phyloP scores from a whole-genome alignment of 257 asterid genomes.

The Solanum neorickii region DNA sequence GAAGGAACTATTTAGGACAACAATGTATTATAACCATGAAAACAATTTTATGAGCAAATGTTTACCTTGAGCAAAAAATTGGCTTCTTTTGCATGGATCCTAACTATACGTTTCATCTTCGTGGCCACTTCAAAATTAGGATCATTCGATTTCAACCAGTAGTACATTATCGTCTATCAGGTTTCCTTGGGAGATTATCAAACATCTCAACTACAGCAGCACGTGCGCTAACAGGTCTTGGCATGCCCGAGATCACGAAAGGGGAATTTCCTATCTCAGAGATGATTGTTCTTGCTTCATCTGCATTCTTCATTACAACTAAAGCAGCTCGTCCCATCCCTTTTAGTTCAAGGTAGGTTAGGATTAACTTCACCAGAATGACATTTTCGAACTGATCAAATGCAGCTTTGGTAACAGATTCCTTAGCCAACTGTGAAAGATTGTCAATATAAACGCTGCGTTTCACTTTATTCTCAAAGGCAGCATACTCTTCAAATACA shows the following conservation, averaged over 20 bases:
- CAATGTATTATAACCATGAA: not conserved
- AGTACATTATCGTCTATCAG: not conserved
- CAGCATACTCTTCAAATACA: not conserved
- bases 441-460: not conserved
- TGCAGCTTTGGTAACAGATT: not conserved
- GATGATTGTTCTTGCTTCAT: not conserved
- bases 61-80: not conserved
- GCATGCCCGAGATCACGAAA: constrained; percentile 3
- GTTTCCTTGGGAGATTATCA: not conserved
- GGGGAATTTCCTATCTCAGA: not conserved
- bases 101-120: not conserved
- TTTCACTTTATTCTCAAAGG: not conserved
- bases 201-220: not conserved
- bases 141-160: not conserved
- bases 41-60: not conserved
- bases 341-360: not conserved
- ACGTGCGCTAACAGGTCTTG: not conserved
- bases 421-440: not conserved
- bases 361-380: not conserved
- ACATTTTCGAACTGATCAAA: not conserved
- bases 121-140: not conserved
- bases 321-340: not conserved
- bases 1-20: not conserved
- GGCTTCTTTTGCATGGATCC: not conserved
- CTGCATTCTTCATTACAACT: not conserved